phyloP scores from a whole-genome alignment of 2,329 filamentous ascomycete species.

The Myriangium duriaei region DNA sequence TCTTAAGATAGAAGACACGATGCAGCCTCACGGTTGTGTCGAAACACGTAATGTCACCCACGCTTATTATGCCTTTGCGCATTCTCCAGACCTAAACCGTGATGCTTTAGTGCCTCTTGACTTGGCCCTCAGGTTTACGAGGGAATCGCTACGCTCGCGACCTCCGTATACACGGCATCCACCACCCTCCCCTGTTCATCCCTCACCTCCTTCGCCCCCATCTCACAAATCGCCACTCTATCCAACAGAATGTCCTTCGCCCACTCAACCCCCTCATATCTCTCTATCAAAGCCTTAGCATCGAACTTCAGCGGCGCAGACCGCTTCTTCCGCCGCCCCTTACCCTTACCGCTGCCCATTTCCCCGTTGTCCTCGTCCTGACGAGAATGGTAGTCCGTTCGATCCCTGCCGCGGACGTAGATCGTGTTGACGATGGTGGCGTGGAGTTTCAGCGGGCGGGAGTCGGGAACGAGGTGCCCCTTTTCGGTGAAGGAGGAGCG shows the following conservation, averaged over 20 bases:
- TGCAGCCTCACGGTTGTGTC: too few relatives aligned
- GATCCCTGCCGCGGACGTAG: conserved; percentile 45
- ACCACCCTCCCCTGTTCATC: conserved; percentile 36
- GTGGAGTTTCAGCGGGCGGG: conserved; percentile 59
- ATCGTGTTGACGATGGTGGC: conserved; percentile 80
- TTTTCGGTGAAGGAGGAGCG: conserved; percentile 41
- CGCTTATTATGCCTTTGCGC: too few relatives aligned
- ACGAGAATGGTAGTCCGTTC: conserved; percentile 9
- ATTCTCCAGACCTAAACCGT: too few relatives aligned
- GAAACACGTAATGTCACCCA: too few relatives aligned
- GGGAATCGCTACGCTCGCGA: conserved; percentile 22
- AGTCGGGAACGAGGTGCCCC: conserved; percentile 46
- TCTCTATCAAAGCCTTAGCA: conserved; percentile 31
- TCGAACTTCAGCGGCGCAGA: conserved; percentile 27
- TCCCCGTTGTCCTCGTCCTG: background rate
- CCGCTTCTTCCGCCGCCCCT: conserved; percentile 22
- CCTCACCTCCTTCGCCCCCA: conserved; percentile 64
- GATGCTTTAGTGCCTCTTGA: too few relatives aligned
- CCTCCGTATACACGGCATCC: conserved; percentile 40
- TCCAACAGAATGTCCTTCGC: conserved; percentile 55
- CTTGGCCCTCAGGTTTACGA: too few relatives aligned
- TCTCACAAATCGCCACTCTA: conserved; percentile 65
- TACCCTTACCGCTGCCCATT: conserved; percentile 16
- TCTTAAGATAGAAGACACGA: too few relatives aligned
- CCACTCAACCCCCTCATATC: conserved; percentile 58